Base-by-base conservation (phyloP, 192 early-diverging fungal species). In the Entomortierella chlamydospora region DNA sequence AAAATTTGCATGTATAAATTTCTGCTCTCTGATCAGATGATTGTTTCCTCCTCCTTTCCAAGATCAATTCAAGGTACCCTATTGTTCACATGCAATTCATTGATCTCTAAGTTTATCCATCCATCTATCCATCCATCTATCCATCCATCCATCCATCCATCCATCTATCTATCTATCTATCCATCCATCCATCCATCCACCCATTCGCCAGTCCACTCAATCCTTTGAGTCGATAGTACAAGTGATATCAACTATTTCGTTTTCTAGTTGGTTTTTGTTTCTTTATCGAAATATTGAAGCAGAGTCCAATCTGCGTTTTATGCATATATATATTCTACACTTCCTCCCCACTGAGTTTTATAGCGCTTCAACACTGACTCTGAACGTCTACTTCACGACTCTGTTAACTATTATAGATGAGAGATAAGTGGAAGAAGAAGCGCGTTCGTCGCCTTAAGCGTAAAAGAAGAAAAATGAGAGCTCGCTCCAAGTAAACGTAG, bases 401-500 rank as follows among this genome's bases (percentile, higher is more conserved):
- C 15, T 47, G 15, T 12, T 47, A 20, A 20, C 10, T 47, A 47
- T 47, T 47, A 5, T 47, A 47, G 45, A 47, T 47, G 45, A 47
- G 45, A 47, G 45, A 47, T 47, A 47, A 47, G 45, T 47, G 45
- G 45, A 47, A 47, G 45, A 47, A 47, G 45, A 47, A 47, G 45
- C 45, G 45, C 45, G 45, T 47, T 47, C 45, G 45, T 47, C 45
- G 45, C 45, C 45, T 47, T 47, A 47, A 47, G 20, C 45, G 45
- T 20, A 47, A 47, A 47, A 47, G 45, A 47, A 47, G 45, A 47
- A 47, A 47, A 47, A 47, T 47, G 45, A 47, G 45, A 47, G 45
- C 45, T 47, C 45, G 45, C 45, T 47, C 45, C 45, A 47, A 47
- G 45, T 47, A 47, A 47, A 47, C 45, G 45, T 20, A 47, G 45